Evolutionary conservation across 2,329 filamentous ascomycete genomes (phyloP), one percentile per base, ranked within the genome.

Genomic region (Pestalotiopsis sp.): DNA sequence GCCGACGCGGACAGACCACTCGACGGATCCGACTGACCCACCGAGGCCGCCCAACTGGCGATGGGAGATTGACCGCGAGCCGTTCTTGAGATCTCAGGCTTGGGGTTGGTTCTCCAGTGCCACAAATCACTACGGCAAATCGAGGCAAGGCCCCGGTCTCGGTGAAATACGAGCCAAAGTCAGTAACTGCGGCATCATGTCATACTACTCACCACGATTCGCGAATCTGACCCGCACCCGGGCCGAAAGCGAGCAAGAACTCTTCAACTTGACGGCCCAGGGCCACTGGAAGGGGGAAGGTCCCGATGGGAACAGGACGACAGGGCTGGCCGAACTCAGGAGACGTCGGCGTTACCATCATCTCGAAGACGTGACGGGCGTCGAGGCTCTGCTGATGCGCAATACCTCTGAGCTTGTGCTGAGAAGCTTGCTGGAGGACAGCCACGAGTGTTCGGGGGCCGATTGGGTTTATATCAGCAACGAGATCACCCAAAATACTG

Each of bases 91-190:
- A 4, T 75, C 75, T 2, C 80, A 82, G 68, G 75, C 73, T 35
- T 83, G 81, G 80, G 79, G 77, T 40, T 85, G 83, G 83, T 83
- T 84, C 68, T 72, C 77, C 24, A 81, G 81, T 61, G 82, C 80
- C 1, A 78, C 81, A 5, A 77, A 78, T 69, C 81, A 82, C 70
- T 83, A 84, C 66, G 82, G 81, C 1, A 78, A 78, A 1, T 78
- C 76, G 24, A 76, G 79, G 4, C 71, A 73, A 10, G 79, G 80
- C 1, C 74, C 78, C 2, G 81, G 82, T 1, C 71, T 71, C 3
- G 83, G 83, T 13, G 84, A 86, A 71, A 73, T 75, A 17, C 74
- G 83, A 20, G 78, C 82, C 1, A 78, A 75, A 66, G 71, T 81
- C 2, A 73, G 79, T n/a, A 74, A 73, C 24, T 85, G 83, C 70